Percentiles rank a stretch among this genome's conserved stretches.
Evolutionary conservation across 768 basidiomycete species (phyloP).

Genomic region (Tricholomella constricta): DNA sequence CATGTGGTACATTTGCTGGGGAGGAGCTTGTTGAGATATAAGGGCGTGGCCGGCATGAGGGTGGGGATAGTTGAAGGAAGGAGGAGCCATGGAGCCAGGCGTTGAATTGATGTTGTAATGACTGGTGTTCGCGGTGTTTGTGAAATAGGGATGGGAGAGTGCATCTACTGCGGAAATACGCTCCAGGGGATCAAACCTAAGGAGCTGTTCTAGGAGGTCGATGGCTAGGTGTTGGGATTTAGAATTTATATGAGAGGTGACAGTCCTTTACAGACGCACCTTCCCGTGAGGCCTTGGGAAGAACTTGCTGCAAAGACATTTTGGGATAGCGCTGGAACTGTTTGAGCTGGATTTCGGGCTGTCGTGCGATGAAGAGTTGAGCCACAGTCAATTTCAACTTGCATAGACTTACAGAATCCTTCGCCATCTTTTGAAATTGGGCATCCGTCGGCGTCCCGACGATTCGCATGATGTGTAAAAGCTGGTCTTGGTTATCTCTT

Average conservation of each 20-base stretch:
- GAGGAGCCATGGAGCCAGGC: conserved; percentile 66
- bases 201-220: conserved; percentile 89
- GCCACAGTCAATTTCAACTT: neutral
- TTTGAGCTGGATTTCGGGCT: conserved; percentile 85
- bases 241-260: neutral
- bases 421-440: conserved; percentile 83
- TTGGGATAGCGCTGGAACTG: conserved; percentile 87
- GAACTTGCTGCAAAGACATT: conserved; percentile 75
- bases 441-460: conserved; percentile 93
- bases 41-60: conserved; percentile 57
- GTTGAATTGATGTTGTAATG: conserved; percentile 45
- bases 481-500: conserved; percentile 94
- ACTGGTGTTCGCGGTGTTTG: conserved; percentile 46
- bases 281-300: conserved; percentile 84
- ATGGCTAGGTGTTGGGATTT: conserved; percentile 56
- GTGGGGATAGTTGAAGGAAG: conserved; percentile 68
- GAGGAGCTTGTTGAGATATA: conserved; percentile 37
- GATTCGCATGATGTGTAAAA: conserved; percentile 97
- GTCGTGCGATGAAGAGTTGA: neutral
- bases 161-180: conserved; percentile 92
- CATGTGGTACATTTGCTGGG: conserved; percentile 26
- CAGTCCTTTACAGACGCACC: conserved; percentile 43
- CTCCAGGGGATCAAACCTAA: conserved; percentile 94
- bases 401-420: conserved; percentile 72
- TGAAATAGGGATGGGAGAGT: conserved; percentile 90